These are phyloP conservation scores for Allium fistulosum DNA, from an alignment of 106 monocot genomes.

Conservation along the genomic window DNA sequence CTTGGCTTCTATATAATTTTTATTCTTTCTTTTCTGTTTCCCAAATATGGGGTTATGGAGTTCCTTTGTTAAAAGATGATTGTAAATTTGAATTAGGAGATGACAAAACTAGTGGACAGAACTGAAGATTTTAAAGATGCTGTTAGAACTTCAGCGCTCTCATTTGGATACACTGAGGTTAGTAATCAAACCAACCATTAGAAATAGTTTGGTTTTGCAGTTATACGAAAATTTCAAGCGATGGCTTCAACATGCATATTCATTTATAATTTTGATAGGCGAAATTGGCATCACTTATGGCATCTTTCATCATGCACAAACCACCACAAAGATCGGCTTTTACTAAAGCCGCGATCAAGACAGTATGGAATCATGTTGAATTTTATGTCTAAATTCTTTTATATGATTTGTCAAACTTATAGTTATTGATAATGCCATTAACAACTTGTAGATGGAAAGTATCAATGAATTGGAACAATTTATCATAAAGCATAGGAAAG, in stretches of 20 bases:
- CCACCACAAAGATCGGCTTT: slow-evolving; percentile 49
- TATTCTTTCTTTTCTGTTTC: too few relatives aligned
- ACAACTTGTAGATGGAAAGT: slow-evolving; percentile 58
- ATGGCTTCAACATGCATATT: too few relatives aligned
- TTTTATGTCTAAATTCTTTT: neutral
- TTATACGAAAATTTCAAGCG: too few relatives aligned
- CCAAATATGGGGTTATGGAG: too few relatives aligned
- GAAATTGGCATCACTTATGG: slow-evolving; percentile 55
- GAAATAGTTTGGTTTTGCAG: too few relatives aligned
- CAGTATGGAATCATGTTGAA: slow-evolving; percentile 30
- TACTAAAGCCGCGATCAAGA: slow-evolving; percentile 70
- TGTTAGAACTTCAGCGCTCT: slow-evolving; percentile 45
- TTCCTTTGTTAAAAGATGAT: too few relatives aligned
- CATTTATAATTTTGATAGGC: slow-evolving; percentile 30
- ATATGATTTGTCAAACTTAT: too few relatives aligned
- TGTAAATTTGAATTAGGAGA: slow-evolving; percentile 1
- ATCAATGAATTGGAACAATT: slow-evolving; percentile 75
- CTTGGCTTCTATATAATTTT: too few relatives aligned
- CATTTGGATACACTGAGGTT: slow-evolving; percentile 73
- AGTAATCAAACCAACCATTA: neutral
- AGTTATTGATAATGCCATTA: too few relatives aligned
- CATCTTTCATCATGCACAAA: slow-evolving; percentile 87
- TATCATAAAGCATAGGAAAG: slow-evolving; percentile 81
- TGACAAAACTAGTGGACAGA: slow-evolving; percentile 69
- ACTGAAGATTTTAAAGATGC: slow-evolving; percentile 89